Percentiles rank a stretch among this genome's conserved stretches.
Evolutionary conservation across 2,329 filamentous ascomycete genomes (phyloP).

Genomic region (Cercospora sp.): DNA sequence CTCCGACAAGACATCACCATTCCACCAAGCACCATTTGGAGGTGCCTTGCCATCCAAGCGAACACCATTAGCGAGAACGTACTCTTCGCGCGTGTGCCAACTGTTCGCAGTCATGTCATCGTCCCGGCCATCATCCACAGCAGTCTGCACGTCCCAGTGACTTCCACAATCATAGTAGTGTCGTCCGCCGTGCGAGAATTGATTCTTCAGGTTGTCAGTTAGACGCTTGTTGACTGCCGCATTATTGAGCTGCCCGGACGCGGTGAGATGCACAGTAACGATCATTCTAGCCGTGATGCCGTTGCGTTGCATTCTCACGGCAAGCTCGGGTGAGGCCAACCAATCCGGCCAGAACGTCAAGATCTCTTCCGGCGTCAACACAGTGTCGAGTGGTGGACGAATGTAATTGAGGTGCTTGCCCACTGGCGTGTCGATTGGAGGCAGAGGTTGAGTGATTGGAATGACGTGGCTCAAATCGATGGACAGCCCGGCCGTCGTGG

Average conservation of each 20-base stretch:
- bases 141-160: not conserved
- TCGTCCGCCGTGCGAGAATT: not conserved
- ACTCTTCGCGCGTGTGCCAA: not conserved
- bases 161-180: not conserved
- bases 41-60: not conserved
- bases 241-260: not conserved
- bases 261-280: not conserved
- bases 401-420: not conserved
- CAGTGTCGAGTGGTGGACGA: not conserved
- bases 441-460: not conserved
- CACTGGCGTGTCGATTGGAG: not conserved
- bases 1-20: not conserved
- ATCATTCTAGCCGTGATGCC: not conserved
- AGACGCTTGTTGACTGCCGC: not conserved
- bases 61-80: not conserved
- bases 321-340: not conserved
- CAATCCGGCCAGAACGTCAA: not conserved
- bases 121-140: not conserved
- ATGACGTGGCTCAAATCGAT: not conserved
- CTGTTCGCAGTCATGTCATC: not conserved
- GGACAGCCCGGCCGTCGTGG: not conserved
- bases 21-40: not conserved
- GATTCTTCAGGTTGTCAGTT: not conserved
- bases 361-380: not conserved
- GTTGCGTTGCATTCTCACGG: not conserved